Conservation (phyloP, 257 asterid genomes). For the Gardenia jasminoides region DNA sequence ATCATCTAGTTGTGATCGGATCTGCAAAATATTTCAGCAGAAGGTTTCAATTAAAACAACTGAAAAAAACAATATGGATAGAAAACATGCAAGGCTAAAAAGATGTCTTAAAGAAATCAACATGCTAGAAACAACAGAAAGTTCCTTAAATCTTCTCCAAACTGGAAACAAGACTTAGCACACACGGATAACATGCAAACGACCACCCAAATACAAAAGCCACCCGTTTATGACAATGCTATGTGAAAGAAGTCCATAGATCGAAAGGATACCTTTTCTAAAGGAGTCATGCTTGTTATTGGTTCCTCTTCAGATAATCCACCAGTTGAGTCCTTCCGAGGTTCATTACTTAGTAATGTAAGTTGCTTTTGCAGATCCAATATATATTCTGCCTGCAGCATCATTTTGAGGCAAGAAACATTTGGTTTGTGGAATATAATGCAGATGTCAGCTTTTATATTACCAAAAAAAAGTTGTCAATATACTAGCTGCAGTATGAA, state of each 20-base stretch:
- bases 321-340: constrained; percentile 63
- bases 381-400: constrained; percentile 81
- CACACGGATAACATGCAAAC: not conserved
- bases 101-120: not conserved
- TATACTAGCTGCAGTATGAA: too few relatives aligned
- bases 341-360: constrained; percentile 69
- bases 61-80: not conserved
- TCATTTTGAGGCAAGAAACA: constrained; percentile 11
- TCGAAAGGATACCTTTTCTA: constrained; percentile 58
- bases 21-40: constrained; percentile 45
- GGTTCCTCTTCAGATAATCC: constrained; percentile 71
- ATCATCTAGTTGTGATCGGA: constrained; percentile 83
- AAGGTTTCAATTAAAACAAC: not conserved
- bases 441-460: not conserved
- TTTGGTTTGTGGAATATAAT: not conserved
- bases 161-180: not conserved
- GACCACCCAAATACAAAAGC: not conserved
- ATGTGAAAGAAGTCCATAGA: not conserved
- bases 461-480: not conserved
- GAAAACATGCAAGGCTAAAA: not conserved
- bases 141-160: not conserved
- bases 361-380: constrained; percentile 94
- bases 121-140: not conserved
- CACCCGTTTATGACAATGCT: not conserved
- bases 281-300: constrained; percentile 61